Conservation (phyloP, 2,329 filamentous ascomycete species). For the Knoxdaviesia capensis region DNA sequence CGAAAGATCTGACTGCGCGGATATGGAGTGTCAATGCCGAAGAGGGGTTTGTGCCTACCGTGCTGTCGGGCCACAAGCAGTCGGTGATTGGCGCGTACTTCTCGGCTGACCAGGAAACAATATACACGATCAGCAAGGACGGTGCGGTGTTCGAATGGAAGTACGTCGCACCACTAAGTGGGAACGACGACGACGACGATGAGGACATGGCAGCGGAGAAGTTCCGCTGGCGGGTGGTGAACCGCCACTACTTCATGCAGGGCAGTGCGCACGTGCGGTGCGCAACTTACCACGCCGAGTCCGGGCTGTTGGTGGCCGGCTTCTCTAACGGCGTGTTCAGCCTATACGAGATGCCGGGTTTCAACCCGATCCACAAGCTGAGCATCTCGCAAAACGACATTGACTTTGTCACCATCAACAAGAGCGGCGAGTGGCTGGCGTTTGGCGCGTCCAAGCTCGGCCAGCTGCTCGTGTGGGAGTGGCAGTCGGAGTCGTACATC, state of each 20-base stretch:
- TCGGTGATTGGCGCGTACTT: conserved; percentile 92
- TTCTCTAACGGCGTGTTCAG: conserved; percentile 92
- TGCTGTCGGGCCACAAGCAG: conserved; percentile 78
- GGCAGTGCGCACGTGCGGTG: conserved; percentile 72
- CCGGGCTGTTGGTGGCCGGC: conserved; percentile 85
- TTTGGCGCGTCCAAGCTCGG: conserved; percentile 91
- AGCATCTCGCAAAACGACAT: conserved; percentile 96
- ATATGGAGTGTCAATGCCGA: conserved; percentile 89
- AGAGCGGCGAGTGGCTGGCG: conserved; percentile 87
- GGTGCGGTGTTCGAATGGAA: conserved; percentile 93
- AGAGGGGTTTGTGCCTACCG: conserved; percentile 75
- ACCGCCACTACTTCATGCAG: conserved; percentile 87
- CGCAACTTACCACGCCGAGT: conserved; percentile 69
- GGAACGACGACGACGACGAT: conserved; percentile 34
- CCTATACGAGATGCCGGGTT: conserved; percentile 87
- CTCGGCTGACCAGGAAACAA: conserved; percentile 79
- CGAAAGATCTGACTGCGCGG: conserved; percentile 77
- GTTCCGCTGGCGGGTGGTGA: conserved; percentile 76
- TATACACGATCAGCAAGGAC: conserved; percentile 92
- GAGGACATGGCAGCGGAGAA: conserved; percentile 25
- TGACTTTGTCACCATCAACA: conserved; percentile 85
- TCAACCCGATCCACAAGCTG: conserved; percentile 79
- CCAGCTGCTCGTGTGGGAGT: conserved; percentile 96
- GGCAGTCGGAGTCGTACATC: conserved; percentile 98
- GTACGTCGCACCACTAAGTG: conserved; percentile 31